Conservation (phyloP, 306 rosid species). For the Sphenostylis stenocarpa region DNA sequence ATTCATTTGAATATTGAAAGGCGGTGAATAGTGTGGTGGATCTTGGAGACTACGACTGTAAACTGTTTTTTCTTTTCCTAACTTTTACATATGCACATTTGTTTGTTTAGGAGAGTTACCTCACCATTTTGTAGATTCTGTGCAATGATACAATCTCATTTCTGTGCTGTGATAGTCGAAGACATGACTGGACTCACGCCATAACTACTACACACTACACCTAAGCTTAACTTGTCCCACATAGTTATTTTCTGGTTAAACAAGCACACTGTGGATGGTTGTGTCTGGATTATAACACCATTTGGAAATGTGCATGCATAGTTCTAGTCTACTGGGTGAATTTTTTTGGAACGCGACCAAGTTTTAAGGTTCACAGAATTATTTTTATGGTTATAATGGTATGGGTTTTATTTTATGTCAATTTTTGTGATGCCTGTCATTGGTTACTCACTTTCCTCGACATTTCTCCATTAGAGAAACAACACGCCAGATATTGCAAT, state of each 20-base stretch:
- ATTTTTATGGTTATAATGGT: neutral
- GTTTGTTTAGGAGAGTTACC: conserved; percentile 1
- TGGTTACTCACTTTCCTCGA: neutral
- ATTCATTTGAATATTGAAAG: neutral
- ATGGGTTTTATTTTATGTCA: conserved; percentile 16
- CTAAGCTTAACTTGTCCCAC: neutral
- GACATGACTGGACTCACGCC: neutral
- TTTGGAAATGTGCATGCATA: conserved; percentile 16
- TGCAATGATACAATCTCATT: conserved; percentile 1
- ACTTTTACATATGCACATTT: neutral
- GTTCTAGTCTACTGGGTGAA: neutral
- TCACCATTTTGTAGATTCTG: conserved; percentile 17
- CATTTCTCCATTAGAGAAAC: conserved; percentile 19
- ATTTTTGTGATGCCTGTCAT: neutral
- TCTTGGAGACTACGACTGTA: conserved; percentile 9
- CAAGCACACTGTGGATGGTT: neutral
- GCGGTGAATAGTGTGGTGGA: neutral
- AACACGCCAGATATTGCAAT: neutral
- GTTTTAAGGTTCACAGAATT: neutral
- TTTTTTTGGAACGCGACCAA: conserved; percentile 7
- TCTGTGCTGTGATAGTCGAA: conserved; percentile 15
- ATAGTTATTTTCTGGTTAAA: neutral
- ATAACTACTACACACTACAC: neutral
- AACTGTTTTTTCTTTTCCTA: conserved; percentile 7
- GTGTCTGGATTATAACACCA: neutral